Evolutionary conservation across 2,329 filamentous ascomycete genomes (phyloP), one percentile per base, ranked within the genome.

Genomic region (Epichloe sylvatica): DNA sequence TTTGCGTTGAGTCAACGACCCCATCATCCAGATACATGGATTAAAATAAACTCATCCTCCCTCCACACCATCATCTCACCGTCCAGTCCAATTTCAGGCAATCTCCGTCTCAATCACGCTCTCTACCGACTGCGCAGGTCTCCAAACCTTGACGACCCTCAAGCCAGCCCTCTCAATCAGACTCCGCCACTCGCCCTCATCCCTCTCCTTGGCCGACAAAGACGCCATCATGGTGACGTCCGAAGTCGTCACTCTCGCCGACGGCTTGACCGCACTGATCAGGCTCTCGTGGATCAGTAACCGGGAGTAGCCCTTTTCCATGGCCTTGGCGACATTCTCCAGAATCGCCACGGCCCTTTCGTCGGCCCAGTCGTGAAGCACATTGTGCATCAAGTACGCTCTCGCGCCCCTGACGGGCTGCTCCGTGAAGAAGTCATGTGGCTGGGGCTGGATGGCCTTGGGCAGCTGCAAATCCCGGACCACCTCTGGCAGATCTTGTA

Each of bases 291-390:
- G 62, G 3, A 69, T 57, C 2, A 69, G 52, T 13, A 69, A 53
- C 51, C 58, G 65, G 4, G 65, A 69, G 46, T 69, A 69, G 0
- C 62, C 63, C 38, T 41, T 56, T 33, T 61, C 55, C 59, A 62
- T 62, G 0, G 59, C 59, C 3, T 49, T 42, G 6, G 49, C 47
- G 6, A 56, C 45, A 2, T 56, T 46, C 3, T 51, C 46, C 8
- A 67, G 55, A 19, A 73, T 71, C n/a, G 53, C 51, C 1, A 55
- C 50, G 0, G 62, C 58, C 12, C 69, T 59, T 2, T 60, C 60
- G 25, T 75, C 69, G 0, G 68, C 62, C 72, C 72, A 76, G 55
- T 75, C 71, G 53, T 76, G 73, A 3, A 77, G 55, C 19, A 76
- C 72, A 51, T 66, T 64, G 30, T 72, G 70, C 53, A 76, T 62